Base-by-base conservation (phyloP, 2,329 filamentous ascomycete genomes). In the Exophiala phaeomuriformis region DNA sequence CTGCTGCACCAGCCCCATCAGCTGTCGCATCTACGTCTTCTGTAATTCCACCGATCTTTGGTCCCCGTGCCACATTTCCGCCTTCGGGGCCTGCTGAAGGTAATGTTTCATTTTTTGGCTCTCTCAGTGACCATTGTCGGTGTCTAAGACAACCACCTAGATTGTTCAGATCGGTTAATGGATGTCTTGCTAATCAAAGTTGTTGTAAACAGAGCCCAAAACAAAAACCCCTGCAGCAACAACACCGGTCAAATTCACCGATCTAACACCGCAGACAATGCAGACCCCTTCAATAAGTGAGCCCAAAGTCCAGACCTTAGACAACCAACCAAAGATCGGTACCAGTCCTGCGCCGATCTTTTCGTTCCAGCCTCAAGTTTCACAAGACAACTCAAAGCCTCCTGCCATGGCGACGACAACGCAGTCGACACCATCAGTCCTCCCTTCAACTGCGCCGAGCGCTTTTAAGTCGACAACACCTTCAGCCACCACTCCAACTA, bases 401-500 rank as follows among this genome's bases (percentile, higher is more conserved):
- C 5, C 42, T 45, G 9, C 39, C 19, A 28, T 6, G 7, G 27
- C 39, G 6, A 33, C 42, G 32, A 3, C 42, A 5, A 32, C 36
- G 41, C 43, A 51, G 10, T 49, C 39, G 19, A 41, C 3, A 41
- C 19, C 39, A 9, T 5, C n/a, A 27, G n/a, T 4, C 10, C 6
- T 6, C 6, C 39, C 12, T 28, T 7, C 51, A 35, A 37, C 36
- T 28, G 27, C 50, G 36, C 28, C 9, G 39, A 31, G 32, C 35
- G 47, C 47, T 12, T 51, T 47, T 27, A 49, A 51, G 5, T 28
- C 51, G 32, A 29, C 40, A 32, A 7, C 46, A 36, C 19, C 49
- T 33, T 32, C 40, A 10, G 19, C 47, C 7, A 31, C 50, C 6
- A 5, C 8, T 35, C 30, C 51, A 9, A 4, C 36, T n/a, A 33